phyloP scores from a whole-genome alignment of 73 alveolate species.

The Paramecium caudatum region DNA sequence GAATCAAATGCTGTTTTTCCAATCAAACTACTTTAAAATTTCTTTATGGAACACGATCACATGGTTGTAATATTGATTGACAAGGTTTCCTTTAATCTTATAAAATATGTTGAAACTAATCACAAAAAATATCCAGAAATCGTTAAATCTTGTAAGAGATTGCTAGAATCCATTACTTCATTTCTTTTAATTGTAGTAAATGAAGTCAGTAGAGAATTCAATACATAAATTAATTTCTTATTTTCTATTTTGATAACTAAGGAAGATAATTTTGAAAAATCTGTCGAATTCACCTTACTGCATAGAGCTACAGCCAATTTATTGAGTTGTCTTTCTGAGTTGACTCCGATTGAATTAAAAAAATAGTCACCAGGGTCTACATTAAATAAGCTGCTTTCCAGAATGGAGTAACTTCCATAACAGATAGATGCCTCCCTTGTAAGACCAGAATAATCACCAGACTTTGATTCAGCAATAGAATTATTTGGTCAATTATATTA shows the following conservation, averaged over 20 bases:
- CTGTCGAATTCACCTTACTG: constrained; percentile 53
- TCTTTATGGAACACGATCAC: constrained; percentile 78
- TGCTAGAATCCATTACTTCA: constrained; percentile 63
- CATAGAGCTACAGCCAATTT: constrained; percentile 40
- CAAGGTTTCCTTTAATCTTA: constrained; percentile 47
- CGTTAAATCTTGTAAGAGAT: constrained; percentile 48
- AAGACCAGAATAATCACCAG: background rate
- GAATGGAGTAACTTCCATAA: constrained; percentile 48
- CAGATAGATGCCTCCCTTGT: background rate
- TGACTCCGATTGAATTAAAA: background rate
- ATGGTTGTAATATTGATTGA: constrained; percentile 66
- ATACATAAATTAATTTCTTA: background rate
- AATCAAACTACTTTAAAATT: constrained; percentile 59
- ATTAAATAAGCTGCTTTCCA: background rate
- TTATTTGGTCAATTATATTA: constrained; percentile 10
- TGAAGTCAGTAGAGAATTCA: background rate
- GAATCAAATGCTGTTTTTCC: constrained; percentile 71
- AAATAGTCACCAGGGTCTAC: constrained; percentile 45
- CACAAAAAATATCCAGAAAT: constrained; percentile 42
- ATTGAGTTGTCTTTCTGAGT: background rate
- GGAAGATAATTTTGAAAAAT: constrained; percentile 41
- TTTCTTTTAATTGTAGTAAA: constrained; percentile 12
- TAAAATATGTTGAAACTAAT: constrained; percentile 61
- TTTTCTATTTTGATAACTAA: constrained; percentile 12
- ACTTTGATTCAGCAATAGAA: constrained; percentile 36